A percentile compares a stretch with the other conserved stretches of the same genome.
Conservation (phyloP, 1,284 basidiomycete genomes). For the Xerocomus nothofagi region DNA sequence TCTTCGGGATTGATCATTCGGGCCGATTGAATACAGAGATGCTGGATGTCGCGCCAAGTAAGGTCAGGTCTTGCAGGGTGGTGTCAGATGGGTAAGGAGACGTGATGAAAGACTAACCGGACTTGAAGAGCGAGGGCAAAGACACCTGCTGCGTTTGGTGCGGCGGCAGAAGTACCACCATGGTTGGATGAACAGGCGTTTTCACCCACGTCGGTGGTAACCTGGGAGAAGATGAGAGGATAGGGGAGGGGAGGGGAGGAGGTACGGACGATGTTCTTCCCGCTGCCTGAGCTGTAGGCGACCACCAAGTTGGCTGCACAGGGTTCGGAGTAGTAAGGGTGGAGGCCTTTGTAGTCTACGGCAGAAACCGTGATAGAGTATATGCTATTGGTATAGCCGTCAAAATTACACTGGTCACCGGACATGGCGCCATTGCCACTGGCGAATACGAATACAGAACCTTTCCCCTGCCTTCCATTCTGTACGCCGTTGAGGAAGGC, state of each 20-base stretch:
- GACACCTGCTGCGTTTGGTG: conserved; percentile 92
- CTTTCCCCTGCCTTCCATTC: conserved; percentile 88
- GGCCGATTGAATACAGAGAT: conserved; percentile 83
- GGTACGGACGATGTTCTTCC: conserved; percentile 81
- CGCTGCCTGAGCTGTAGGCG: conserved; percentile 95
- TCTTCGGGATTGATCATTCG: conserved; percentile 85
- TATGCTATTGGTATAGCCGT: conserved; percentile 98
- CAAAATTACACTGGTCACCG: conserved; percentile 99
- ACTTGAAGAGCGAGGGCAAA: conserved; percentile 86
- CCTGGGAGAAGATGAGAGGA: conserved; percentile 47
- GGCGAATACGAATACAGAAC: conserved; percentile 96
- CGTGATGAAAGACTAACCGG: conserved; percentile 51
- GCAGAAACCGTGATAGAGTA: conserved; percentile 96
- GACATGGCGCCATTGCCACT: conserved; percentile 93
- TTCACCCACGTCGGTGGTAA: conserved; percentile 92
- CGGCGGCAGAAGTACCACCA: conserved; percentile 97
- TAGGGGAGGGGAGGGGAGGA: conserved; percentile 5
- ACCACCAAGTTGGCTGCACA: conserved; percentile 98
- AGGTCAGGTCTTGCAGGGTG: conserved; percentile 56
- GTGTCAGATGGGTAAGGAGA: conserved; percentile 15
- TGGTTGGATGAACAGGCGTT: conserved; percentile 83
- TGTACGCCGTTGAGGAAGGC: conserved; percentile 94
- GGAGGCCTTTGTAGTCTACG: conserved; percentile 87
- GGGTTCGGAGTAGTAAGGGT: conserved; percentile 96
- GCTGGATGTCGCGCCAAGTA: conserved; percentile 96